phyloP scores from a whole-genome alignment of 2,329 filamentous ascomycete species.

The Sarocladium brachiariae region DNA sequence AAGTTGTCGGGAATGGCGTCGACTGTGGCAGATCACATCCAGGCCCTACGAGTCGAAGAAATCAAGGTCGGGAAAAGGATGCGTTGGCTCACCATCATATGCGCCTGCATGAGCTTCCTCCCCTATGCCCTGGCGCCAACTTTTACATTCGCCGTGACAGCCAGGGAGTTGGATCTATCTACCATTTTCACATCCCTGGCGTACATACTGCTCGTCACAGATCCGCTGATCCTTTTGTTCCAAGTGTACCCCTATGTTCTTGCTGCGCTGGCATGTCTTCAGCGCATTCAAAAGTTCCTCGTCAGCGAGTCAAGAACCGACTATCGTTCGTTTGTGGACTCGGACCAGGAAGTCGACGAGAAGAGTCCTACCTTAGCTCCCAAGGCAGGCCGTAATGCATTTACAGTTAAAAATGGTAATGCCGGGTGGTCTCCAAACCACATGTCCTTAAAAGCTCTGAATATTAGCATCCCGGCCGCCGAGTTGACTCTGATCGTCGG shows the following conservation, averaged over 20 bases:
- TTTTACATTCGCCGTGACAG: constrained; percentile 25
- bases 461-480: constrained; percentile 13
- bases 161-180: constrained; percentile 17
- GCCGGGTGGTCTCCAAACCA: constrained; percentile 20
- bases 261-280: constrained; percentile 24
- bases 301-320: constrained; percentile 20
- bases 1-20: constrained; percentile 24
- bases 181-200: constrained; percentile 28
- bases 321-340: constrained; percentile 13
- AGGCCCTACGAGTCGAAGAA: constrained; percentile 22
- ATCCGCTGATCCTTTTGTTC: constrained; percentile 25
- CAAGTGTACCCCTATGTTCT: constrained; percentile 25
- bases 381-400: neutral
- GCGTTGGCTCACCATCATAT: constrained; percentile 19
- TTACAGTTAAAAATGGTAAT: constrained; percentile 10
- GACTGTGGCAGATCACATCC: constrained; percentile 22
- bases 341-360: neutral
- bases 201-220: constrained; percentile 26
- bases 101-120: constrained; percentile 21
- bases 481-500: constrained; percentile 28
- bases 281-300: constrained; percentile 31
- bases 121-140: constrained; percentile 29
- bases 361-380: neutral
- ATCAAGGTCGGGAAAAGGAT: constrained; percentile 21
- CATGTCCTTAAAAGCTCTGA: constrained; percentile 16